Evolutionary conservation across 169 alveolate species (phyloP).

Genomic region (Eimeria zaria): DNA sequence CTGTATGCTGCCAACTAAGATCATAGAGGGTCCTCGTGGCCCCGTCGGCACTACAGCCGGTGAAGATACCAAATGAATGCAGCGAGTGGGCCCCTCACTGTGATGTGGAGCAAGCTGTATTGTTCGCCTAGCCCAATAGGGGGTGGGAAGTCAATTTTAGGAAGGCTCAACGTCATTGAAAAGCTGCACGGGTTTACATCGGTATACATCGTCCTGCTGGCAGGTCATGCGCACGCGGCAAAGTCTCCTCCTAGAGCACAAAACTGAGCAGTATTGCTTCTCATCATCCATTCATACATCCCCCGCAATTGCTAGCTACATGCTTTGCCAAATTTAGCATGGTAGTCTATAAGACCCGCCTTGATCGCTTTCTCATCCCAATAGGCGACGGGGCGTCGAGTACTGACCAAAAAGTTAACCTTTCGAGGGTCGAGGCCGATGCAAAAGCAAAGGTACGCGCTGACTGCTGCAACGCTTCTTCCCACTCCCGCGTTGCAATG

Average conservation of each 20-base stretch:
- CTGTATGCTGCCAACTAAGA: background rate
- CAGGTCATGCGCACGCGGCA: background rate
- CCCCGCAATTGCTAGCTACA: background rate
- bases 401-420: constrained; percentile 72
- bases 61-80: background rate
- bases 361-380: constrained; percentile 84
- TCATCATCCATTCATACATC: background rate
- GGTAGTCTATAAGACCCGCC: constrained; percentile 77
- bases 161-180: background rate
- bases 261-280: background rate
- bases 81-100: too few relatives aligned
- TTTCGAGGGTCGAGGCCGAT: constrained; percentile 78
- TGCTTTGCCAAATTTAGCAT: constrained; percentile 62
- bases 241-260: background rate
- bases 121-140: background rate
- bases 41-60: background rate
- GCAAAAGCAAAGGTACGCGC: constrained; percentile 81
- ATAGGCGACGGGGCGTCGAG: constrained; percentile 83
- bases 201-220: background rate
- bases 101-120: background rate
- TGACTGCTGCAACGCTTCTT: constrained; percentile 83
- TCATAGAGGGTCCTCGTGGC: background rate
- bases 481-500: constrained; percentile 87
- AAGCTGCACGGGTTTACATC: background rate
- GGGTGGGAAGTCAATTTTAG: background rate